Percentiles rank a stretch among this genome's conserved stretches.
phyloP scores from a whole-genome alignment of 2,329 filamentous ascomycete species.

The Colletotrichum sp. region DNA sequence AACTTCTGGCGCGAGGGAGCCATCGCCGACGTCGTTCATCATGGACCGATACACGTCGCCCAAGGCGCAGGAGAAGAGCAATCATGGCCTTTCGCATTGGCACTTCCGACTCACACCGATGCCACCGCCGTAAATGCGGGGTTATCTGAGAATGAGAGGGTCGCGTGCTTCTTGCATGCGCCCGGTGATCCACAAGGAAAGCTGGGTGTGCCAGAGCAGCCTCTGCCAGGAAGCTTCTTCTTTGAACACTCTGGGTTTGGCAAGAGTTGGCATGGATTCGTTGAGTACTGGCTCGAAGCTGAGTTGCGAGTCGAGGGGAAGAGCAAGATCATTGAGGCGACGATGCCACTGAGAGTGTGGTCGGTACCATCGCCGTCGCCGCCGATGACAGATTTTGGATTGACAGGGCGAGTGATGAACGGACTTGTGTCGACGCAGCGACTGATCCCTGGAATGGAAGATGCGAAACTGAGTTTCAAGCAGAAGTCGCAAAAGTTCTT shows the following conservation, averaged over 20 bases:
- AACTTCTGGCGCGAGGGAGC: constrained; percentile 24
- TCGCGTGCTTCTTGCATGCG: constrained; percentile 23
- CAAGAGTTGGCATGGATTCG: constrained; percentile 26
- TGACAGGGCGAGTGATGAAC: neutral
- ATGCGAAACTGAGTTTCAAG: constrained; percentile 32
- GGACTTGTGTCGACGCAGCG: constrained; percentile 24
- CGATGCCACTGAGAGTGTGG: constrained; percentile 26
- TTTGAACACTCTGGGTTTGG: neutral
- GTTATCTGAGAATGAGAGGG: neutral
- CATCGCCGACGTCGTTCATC: constrained; percentile 19
- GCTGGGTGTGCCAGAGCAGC: neutral
- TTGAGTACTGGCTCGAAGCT: constrained; percentile 41
- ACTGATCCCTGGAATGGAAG: constrained; percentile 34
- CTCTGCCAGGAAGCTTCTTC: constrained; percentile 23
- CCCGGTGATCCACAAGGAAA: neutral
- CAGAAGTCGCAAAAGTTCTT: constrained; percentile 37
- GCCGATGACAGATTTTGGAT: constrained; percentile 20
- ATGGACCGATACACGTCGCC: constrained; percentile 28
- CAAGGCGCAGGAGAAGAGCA: neutral
- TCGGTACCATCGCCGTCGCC: constrained; percentile 3
- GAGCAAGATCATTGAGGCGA: constrained; percentile 6
- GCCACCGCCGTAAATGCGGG: neutral
- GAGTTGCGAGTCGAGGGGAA: constrained; percentile 23
- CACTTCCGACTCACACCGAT: constrained; percentile 25
- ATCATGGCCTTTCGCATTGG: constrained; percentile 32